A percentile compares a stretch with the other conserved stretches of the same genome.
Conservation (phyloP, 208 protist species). For the Crithidia bombi region DNA sequence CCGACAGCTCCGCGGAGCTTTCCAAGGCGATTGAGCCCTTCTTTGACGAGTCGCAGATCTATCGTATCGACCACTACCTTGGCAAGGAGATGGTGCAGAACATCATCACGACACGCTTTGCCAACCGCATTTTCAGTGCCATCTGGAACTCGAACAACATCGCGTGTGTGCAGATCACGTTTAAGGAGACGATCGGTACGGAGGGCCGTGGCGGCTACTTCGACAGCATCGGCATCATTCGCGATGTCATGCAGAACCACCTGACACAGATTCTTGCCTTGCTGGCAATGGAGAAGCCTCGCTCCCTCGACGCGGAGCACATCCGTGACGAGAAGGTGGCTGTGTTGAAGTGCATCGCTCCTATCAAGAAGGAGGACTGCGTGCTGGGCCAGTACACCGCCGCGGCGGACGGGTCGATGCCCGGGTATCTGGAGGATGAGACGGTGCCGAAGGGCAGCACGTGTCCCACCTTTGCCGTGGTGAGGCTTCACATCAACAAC, state of each 20-base stretch:
- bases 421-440: constrained; percentile 88
- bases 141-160: constrained; percentile 93
- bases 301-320: constrained; percentile 71
- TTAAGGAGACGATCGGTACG: constrained; percentile 94
- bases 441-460: constrained; percentile 79
- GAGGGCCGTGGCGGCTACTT: constrained; percentile 94
- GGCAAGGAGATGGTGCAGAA: constrained; percentile 96
- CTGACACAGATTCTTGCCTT: constrained; percentile 94
- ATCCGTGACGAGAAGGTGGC: constrained; percentile 94
- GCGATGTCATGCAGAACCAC: constrained; percentile 95
- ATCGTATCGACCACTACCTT: constrained; percentile 95
- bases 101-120: constrained; percentile 92
- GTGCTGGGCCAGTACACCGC: constrained; percentile 94
- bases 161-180: constrained; percentile 90
- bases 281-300: constrained; percentile 93
- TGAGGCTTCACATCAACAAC: constrained; percentile 91
- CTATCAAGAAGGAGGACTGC: constrained; percentile 71
- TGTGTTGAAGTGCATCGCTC: constrained; percentile 73
- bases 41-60: constrained; percentile 91
- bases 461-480: constrained; percentile 89
- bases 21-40: constrained; percentile 67
- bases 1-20: constrained; percentile 79
- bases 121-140: constrained; percentile 91
- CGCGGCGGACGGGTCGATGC: constrained; percentile 73
- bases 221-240: constrained; percentile 93